Evolutionary conservation across 78 protist species (phyloP).

Genomic region (Speleostelium caveatum): DNA sequence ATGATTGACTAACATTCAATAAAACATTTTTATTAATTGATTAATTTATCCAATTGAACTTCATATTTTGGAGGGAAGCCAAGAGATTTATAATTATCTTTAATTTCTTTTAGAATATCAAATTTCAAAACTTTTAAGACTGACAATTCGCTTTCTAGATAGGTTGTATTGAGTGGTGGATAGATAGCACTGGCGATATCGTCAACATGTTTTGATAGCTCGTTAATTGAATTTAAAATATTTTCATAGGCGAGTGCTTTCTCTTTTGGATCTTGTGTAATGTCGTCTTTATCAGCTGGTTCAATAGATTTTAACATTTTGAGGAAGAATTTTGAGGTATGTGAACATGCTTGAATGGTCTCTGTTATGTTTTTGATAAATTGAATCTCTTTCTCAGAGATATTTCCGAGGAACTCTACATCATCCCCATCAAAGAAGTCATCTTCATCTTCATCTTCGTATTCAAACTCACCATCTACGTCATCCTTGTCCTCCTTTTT

Average conservation of each 20-base stretch:
- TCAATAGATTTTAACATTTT: not conserved
- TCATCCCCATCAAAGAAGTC: slow-evolving; percentile 6
- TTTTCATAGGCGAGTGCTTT: not conserved
- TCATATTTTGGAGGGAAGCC: not conserved
- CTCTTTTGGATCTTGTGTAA: not conserved
- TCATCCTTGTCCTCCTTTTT: slow-evolving; percentile 26
- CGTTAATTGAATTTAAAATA: not conserved
- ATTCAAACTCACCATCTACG: too few relatives aligned
- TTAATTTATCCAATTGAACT: not conserved
- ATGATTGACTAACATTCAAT: too few relatives aligned
- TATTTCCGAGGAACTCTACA: not conserved
- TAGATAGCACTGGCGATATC: slow-evolving; percentile 61
- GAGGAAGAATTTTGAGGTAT: not conserved
- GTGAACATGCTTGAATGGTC: not conserved
- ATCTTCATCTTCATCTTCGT: slow-evolving; percentile 44
- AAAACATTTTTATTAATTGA: too few relatives aligned
- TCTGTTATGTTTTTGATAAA: not conserved
- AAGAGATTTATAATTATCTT: not conserved
- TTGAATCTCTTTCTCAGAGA: slow-evolving; percentile 17
- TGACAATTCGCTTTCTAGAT: slow-evolving; percentile 13
- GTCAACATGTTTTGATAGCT: slow-evolving; percentile 47
- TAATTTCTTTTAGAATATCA: not conserved
- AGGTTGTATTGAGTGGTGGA: slow-evolving; percentile 33
- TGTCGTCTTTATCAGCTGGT: slow-evolving; percentile 13
- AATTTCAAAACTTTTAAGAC: not conserved